A percentile compares a stretch with the other conserved stretches of the same genome.
phyloP scores from a whole-genome alignment of 768 basidiomycete genomes.

The Auricularia cornea region DNA sequence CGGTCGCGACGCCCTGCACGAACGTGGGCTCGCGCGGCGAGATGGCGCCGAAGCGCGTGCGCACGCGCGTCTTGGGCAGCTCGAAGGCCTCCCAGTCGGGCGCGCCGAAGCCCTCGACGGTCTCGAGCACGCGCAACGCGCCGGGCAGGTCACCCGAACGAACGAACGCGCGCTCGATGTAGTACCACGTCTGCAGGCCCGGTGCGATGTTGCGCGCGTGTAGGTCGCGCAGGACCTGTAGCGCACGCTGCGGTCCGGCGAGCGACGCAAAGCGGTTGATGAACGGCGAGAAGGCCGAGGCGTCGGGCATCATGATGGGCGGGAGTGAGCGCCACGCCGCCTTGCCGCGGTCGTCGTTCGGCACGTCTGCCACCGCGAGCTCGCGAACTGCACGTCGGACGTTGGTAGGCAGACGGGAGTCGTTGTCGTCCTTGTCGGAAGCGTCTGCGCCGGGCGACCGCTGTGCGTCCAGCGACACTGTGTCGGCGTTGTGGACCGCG shows the following conservation, averaged over 20 bases:
- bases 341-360: too few species aligned
- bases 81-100: neutral
- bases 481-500: too few species aligned
- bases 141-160: neutral
- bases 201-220: slow-evolving; percentile 36
- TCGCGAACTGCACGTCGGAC: too few species aligned
- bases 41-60: neutral
- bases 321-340: neutral
- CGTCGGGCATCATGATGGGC: slow-evolving; percentile 17
- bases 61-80: neutral
- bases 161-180: neutral
- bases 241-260: slow-evolving; percentile 25
- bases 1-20: neutral
- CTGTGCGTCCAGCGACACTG: too few species aligned
- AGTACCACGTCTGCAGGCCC: slow-evolving; percentile 29
- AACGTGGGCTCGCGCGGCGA: neutral
- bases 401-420: too few species aligned
- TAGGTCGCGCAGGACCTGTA: slow-evolving; percentile 47
- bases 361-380: too few species aligned
- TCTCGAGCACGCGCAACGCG: neutral
- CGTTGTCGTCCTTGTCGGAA: too few species aligned
- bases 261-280: slow-evolving; percentile 31
- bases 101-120: neutral
- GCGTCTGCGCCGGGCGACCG: too few species aligned
- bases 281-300: slow-evolving; percentile 46